Evolutionary conservation across 306 rosid genomes (phyloP).

Genomic region (Alnus glutinosa): DNA sequence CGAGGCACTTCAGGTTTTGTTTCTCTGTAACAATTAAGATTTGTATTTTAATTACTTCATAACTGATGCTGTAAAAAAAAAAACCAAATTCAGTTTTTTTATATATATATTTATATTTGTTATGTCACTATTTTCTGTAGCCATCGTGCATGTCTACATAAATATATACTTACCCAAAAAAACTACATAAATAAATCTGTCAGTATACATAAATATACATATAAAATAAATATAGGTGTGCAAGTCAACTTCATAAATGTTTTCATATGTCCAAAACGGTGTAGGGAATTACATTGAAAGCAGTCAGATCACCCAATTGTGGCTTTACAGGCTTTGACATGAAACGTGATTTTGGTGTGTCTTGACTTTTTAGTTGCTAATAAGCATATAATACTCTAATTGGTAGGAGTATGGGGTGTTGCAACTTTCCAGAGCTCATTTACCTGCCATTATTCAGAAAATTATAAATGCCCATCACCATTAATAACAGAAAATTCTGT

Average conservation of each 20-base stretch:
- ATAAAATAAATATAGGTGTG: background rate
- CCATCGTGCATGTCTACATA: background rate
- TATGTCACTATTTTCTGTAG: background rate
- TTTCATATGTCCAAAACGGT: background rate
- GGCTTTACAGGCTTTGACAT: background rate
- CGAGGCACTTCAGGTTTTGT: conserved; percentile 82
- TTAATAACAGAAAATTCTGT: no score
- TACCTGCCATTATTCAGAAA: background rate
- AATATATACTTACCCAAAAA: background rate
- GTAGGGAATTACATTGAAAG: background rate
- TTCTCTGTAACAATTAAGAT: conserved; percentile 15
- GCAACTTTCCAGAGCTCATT: background rate
- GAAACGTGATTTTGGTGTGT: no score
- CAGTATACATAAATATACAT: background rate
- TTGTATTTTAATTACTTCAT: background rate
- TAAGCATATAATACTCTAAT: background rate
- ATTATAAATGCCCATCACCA: no score
- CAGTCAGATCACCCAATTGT: background rate
- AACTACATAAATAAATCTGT: background rate
- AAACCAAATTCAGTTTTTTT: background rate
- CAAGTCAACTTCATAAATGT: background rate
- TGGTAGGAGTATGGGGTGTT: background rate
- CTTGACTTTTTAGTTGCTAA: background rate
- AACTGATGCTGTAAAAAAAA: background rate
- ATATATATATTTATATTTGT: background rate